These are phyloP conservation scores for Dipteronia sinensis DNA, from an alignment of 345 rosid genomes.

Conservation along the genomic window DNA sequence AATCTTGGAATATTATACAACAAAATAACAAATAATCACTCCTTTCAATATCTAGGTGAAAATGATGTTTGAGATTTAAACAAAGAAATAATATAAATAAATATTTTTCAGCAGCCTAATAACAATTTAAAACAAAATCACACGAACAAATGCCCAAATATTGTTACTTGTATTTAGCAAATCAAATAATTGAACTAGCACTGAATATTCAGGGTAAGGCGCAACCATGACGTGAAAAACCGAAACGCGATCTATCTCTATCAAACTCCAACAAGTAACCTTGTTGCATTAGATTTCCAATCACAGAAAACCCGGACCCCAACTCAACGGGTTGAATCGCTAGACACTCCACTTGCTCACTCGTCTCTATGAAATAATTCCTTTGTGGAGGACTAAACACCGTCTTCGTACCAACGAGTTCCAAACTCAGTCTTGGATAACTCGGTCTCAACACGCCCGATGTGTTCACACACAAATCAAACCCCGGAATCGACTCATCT, in stretches of 20 bases:
- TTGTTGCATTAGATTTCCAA: conserved; percentile 95
- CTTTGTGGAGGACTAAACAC: conserved; percentile 68
- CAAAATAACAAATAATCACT: neutral
- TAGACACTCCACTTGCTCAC: conserved; percentile 59
- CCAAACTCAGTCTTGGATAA: conserved; percentile 61
- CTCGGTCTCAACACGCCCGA: conserved; percentile 43
- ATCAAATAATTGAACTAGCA: neutral
- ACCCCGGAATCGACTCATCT: conserved; percentile 49
- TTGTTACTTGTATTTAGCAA: neutral
- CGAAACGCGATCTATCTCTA: conserved; percentile 65
- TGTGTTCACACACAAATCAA: conserved; percentile 74
- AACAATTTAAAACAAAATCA: no score
- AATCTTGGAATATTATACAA: no score
- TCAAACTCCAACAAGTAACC: conserved; percentile 86
- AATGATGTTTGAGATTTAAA: no score
- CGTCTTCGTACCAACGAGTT: conserved; percentile 39
- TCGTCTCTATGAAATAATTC: conserved; percentile 75
- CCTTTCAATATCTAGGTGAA: neutral
- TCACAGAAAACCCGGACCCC: conserved; percentile 61
- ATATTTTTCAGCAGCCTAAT: no score
- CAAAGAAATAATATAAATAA: no score
- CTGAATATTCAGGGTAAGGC: conserved; percentile 30
- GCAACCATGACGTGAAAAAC: conserved; percentile 80
- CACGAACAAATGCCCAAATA: neutral
- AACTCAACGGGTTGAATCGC: conserved; percentile 60